Evolutionary conservation across 2,329 filamentous ascomycete genomes (phyloP), one percentile per base, ranked within the genome.

Genomic region (Cladophialophora chaetospira): DNA sequence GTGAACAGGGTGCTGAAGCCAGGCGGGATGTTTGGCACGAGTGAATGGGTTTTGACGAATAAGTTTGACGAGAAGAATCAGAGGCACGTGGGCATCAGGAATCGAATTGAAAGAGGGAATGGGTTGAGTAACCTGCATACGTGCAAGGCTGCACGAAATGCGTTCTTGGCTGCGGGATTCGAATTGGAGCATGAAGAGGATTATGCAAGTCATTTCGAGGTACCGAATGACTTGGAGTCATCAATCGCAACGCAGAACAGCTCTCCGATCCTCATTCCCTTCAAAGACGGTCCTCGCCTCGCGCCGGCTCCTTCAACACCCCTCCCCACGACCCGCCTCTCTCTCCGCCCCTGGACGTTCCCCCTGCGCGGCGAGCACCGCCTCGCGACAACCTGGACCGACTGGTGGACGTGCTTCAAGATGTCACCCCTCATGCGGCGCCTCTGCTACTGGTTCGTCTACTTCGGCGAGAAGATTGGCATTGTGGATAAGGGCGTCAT

Each of bases 1-100:
- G 64, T 69, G 10, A 61, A 33, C 40, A 63, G 66, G n/a, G 69
- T 71, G 2, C 57, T 71, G 23, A 70, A 69, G 45, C 66, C 65
- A 1, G 67, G 66, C 4, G 68, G 63, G 4, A 21, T 52, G 8
- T 66, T 70, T 54, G 68, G 65, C 3, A 59, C 67, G 9, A 63
- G 63, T 23, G 68, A 71, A 46, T 69, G 68, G 69, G 64, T 70
- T 38, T 63, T 70, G 49, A 71, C 67, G 9, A 63, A 66, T 25
- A 55, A 48, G 10, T 70, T 63, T 35, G 64, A 71, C 56, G 58
- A 62, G 2, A 40, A 36, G 13, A 61, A 69, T 46, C 35, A 56
- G 5, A 19, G 54, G 8, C 68, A 70, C 51, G 53, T 63, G 10
- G 53, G 47, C 1, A 66, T 70, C 25, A 62, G 68, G 9, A 60